These are phyloP conservation scores for Helicocarpus griseus DNA, from an alignment of 2,329 filamentous ascomycete species.

Conservation along the genomic window DNA sequence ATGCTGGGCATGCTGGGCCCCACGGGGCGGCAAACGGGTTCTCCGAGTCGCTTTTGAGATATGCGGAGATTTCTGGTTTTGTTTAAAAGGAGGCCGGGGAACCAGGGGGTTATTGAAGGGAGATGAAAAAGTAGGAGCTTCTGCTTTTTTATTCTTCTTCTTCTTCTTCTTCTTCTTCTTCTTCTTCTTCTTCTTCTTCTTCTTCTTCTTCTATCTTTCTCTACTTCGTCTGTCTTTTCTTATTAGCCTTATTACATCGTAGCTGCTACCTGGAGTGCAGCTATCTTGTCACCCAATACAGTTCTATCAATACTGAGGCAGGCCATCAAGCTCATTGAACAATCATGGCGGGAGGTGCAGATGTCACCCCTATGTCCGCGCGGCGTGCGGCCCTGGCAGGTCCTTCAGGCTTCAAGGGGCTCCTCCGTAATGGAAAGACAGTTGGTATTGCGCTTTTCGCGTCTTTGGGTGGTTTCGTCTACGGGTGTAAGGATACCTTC, in stretches of 20 bases:
- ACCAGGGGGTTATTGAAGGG: neutral
- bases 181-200: no score
- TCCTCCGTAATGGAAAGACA: conserved; percentile 45
- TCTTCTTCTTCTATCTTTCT: no score
- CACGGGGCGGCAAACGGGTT: neutral
- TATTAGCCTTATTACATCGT: no score
- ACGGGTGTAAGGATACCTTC: conserved; percentile 34
- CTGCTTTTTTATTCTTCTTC: no score
- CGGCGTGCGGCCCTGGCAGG: conserved; percentile 26
- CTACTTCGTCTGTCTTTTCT: no score
- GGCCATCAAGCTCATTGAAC: neutral
- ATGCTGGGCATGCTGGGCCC: neutral
- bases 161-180: no score
- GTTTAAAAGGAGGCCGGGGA: neutral
- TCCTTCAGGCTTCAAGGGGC: conserved; percentile 38
- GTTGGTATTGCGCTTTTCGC: conserved; percentile 50
- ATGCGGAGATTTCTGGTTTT: neutral
- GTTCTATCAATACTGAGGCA: no score
- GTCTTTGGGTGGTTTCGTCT: conserved; percentile 49
- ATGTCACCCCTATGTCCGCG: conserved; percentile 12
- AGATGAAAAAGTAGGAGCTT: no score
- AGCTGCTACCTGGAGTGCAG: no score
- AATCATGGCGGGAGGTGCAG: neutral
- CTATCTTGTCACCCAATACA: no score
- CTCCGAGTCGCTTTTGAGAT: neutral